Evolutionary conservation across 805 yeast genomes (phyloP).

Genomic region (Lipomyces mesembrius): DNA sequence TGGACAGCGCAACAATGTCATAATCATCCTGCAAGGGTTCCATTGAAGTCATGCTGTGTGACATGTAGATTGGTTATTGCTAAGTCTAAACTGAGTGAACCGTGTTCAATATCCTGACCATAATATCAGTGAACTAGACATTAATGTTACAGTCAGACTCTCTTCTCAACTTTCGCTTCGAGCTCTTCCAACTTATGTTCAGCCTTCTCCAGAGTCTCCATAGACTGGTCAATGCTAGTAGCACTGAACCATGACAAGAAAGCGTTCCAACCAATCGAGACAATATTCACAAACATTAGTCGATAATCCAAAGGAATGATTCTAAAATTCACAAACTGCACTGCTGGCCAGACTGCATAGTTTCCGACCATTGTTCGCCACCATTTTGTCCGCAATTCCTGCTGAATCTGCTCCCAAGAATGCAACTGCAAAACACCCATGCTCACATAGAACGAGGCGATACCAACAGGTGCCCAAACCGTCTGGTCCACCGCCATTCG

Average conservation of each 20-base stretch:
- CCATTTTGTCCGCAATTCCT: constrained; percentile 52
- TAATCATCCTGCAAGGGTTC: too few species aligned
- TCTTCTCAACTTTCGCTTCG: constrained; percentile 17
- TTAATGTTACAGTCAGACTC: background rate
- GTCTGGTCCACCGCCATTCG: constrained; percentile 74
- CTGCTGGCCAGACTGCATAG: constrained; percentile 82
- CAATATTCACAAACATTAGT: constrained; percentile 66
- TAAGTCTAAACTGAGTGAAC: background rate
- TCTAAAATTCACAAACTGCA: constrained; percentile 69
- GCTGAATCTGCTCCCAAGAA: constrained; percentile 48
- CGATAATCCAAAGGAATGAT: constrained; percentile 48
- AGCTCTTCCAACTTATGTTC: constrained; percentile 22
- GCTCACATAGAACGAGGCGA: constrained; percentile 70
- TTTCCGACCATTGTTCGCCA: constrained; percentile 65
- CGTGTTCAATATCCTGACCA: background rate
- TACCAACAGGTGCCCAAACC: constrained; percentile 70
- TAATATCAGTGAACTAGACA: background rate
- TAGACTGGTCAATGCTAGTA: constrained; percentile 12
- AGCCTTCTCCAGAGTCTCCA: constrained; percentile 14
- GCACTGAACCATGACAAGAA: constrained; percentile 56
- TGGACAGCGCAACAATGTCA: background rate
- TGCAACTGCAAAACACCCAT: constrained; percentile 71
- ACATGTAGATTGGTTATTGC: background rate
- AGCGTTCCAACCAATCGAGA: constrained; percentile 84
- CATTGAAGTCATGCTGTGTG: too few species aligned